Percentiles rank a stretch among this genome's conserved stretches.
phyloP scores from a whole-genome alignment of 2,329 filamentous ascomycete genomes.

The Aspergillus fumigatiaffinis region DNA sequence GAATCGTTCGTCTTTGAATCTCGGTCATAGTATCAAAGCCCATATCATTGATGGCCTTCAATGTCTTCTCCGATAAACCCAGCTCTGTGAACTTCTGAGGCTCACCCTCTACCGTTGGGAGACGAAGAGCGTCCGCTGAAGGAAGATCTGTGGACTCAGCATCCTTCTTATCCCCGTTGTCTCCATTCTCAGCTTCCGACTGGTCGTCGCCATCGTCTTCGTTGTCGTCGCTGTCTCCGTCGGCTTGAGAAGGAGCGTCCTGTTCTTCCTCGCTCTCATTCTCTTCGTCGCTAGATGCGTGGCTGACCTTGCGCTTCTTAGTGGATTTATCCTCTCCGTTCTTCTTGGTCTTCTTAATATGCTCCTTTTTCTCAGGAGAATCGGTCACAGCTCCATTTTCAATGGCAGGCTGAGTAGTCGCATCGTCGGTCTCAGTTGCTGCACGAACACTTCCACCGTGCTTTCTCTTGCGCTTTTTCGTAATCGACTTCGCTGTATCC shows the following conservation, averaged over 20 bases:
- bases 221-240: constrained; percentile 35
- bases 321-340: constrained; percentile 21
- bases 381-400: constrained; percentile 17
- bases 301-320: constrained; percentile 39
- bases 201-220: constrained; percentile 36
- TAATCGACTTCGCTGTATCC: constrained; percentile 34
- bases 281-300: constrained; percentile 33
- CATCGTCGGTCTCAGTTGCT: constrained; percentile 22
- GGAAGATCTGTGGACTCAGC: constrained; percentile 47
- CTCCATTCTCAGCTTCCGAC: constrained; percentile 29
- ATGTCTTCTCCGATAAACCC: constrained; percentile 80
- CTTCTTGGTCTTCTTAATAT: constrained; percentile 16
- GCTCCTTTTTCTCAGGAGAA: constrained; percentile 17
- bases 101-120: constrained; percentile 58
- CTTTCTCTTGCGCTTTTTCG: constrained; percentile 47
- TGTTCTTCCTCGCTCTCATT: constrained; percentile 25
- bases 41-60: constrained; percentile 86
- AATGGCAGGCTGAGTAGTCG: constrained; percentile 22
- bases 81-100: constrained; percentile 74
- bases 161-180: constrained; percentile 20
- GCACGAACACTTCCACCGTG: constrained; percentile 26
- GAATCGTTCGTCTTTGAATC: constrained; percentile 84
- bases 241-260: constrained; percentile 11
- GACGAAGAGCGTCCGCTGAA: constrained; percentile 48
- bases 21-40: constrained; percentile 93